Base-by-base conservation (phyloP, 805 yeast genomes). In the Saturnispora zaruensis region DNA sequence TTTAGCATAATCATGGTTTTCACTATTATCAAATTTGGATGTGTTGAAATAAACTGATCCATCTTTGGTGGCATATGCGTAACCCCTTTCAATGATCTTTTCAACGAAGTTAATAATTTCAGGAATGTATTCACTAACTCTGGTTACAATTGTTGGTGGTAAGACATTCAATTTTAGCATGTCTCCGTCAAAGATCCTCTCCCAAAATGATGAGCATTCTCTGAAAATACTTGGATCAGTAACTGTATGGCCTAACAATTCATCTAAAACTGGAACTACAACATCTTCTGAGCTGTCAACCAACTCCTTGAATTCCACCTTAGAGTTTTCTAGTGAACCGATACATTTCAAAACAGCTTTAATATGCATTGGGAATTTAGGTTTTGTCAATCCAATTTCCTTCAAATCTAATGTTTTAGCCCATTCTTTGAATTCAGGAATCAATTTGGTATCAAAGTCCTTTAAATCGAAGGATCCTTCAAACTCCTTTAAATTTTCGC, bases 41-140 rank as follows among this genome's bases (percentile, higher is more conserved):
- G 97, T 90, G 68, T 93, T 95, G 65, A 93, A 93, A 67, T 93
- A 93, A n/a, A 93, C 99, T 8, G 95, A 85, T 0, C 97, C 98
- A 62, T 90, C 96, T 5, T 66, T 68, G 2, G 96, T 81, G 4
- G 79, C 70, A 62, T 90, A 90, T 2, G 91, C 99, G 66, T 75
- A 91, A 0, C 96, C 96, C 58, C 84, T 85, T 3, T 61, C 66
- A 41, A 91, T 79, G 62, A 93, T 90, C 57, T 71, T 73, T 55
- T 79, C 75, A 18, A 93, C 95, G 66, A 81, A 91, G 14, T 68
- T 76, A 40, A 91, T 78, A 65, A 93, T 90, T 61, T 93, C 96
- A 2, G 98, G 97, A 41, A 91, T 82, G 61, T 88, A 91, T 66
- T 93, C 99, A 4, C 96, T 85, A 14, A 93, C 99, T 56, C 99